Conservation (phyloP, 441 rosid genomes). For the Omphalea diandra region DNA sequence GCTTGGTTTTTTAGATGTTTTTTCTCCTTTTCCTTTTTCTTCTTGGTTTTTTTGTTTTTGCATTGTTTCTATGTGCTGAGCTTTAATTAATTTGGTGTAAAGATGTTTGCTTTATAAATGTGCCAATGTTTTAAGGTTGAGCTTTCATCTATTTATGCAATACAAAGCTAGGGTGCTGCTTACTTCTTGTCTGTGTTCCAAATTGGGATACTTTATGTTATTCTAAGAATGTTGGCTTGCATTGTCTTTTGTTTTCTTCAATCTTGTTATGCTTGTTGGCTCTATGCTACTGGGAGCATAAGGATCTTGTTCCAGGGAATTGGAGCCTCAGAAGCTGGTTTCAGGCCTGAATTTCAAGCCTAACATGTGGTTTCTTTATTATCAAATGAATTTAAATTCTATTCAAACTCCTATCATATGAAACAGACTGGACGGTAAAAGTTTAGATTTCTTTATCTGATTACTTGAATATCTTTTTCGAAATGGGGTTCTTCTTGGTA, state of each 20-base stretch:
- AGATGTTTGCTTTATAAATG: not conserved
- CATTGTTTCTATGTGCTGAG: not conserved
- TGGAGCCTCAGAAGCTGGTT: too few relatives aligned
- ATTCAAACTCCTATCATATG: too few relatives aligned
- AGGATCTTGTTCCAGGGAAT: too few relatives aligned
- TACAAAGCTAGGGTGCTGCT: constrained; percentile 3
- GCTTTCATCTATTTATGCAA: not conserved
- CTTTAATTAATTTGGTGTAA: not conserved
- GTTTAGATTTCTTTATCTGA: not conserved
- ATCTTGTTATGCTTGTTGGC: too few relatives aligned
- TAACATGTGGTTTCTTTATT: too few relatives aligned
- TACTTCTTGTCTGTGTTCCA: not conserved
- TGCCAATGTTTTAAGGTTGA: too few relatives aligned
- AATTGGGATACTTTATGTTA: not conserved
- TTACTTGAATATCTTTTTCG: not conserved
- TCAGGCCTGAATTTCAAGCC: too few relatives aligned
- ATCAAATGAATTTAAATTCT: too few relatives aligned
- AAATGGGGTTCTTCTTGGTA: not conserved
- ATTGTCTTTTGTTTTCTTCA: too few relatives aligned
- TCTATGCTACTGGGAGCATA: too few relatives aligned
- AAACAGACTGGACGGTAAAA: too few relatives aligned
- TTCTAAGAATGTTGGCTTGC: too few relatives aligned
- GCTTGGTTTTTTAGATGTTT: not conserved
- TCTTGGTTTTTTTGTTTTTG: not conserved
- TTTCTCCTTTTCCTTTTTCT: not conserved